These are phyloP conservation scores for Plasmopara muralis DNA, from an alignment of 352 stramenopile genomes.

Conservation along the genomic window DNA sequence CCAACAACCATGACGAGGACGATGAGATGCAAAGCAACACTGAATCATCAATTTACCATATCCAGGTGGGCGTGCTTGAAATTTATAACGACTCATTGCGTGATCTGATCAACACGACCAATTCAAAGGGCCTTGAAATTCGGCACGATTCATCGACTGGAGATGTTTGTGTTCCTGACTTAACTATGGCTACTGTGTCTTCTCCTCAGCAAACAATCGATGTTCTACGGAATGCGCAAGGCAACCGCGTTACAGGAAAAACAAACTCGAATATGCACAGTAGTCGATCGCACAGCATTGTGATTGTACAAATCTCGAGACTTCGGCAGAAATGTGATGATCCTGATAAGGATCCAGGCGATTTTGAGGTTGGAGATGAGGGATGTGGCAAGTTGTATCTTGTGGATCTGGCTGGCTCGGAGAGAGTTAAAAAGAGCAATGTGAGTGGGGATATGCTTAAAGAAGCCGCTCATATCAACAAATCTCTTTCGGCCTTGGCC, in stretches of 20 bases:
- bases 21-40: conserved; percentile 18
- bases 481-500: conserved; percentile 87
- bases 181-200: conserved; percentile 65
- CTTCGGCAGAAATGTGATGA: conserved; percentile 25
- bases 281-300: conserved; percentile 89
- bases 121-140: conserved; percentile 63
- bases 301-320: conserved; percentile 88
- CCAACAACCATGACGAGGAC: conserved; percentile 19
- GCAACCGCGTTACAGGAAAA: conserved; percentile 73
- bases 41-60: conserved; percentile 44
- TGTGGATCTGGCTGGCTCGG: conserved; percentile 89
- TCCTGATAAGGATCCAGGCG: conserved; percentile 20
- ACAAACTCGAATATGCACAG: conserved; percentile 88
- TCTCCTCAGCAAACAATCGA: conserved; percentile 63
- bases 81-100: conserved; percentile 94
- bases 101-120: conserved; percentile 80
- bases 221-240: conserved; percentile 55
- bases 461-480: conserved; percentile 83
- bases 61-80: conserved; percentile 93
- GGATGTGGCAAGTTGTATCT: conserved; percentile 88
- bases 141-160: conserved; percentile 56
- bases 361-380: conserved; percentile 28
- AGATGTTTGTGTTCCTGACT: conserved; percentile 65
- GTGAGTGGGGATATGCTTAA: conserved; percentile 77
- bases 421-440: conserved; percentile 89